phyloP scores from a whole-genome alignment of 305 asterid species.

The Stenogyne calaminthoides region DNA sequence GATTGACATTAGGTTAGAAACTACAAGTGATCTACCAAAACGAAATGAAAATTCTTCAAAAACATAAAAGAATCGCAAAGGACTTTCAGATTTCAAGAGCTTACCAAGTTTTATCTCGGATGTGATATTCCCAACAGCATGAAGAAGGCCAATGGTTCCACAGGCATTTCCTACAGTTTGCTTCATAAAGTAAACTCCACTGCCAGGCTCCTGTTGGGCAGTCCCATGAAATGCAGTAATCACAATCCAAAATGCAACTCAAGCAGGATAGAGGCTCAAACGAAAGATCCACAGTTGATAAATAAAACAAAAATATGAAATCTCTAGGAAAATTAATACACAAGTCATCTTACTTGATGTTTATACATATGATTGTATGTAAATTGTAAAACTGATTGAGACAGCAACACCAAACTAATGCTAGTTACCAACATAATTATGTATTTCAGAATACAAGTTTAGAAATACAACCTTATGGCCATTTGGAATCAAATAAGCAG shows the following conservation, averaged over 20 bases:
- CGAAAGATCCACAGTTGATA: constrained; percentile 10
- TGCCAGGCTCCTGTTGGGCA: constrained; percentile 56
- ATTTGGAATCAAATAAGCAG: constrained; percentile 16
- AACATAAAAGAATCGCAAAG: constrained; percentile 8
- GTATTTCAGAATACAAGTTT: neutral
- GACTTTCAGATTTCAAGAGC: constrained; percentile 27
- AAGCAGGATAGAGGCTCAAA: constrained; percentile 22
- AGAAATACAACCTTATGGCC: constrained; percentile 3
- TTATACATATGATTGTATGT: neutral
- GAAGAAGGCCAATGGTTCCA: constrained; percentile 97
- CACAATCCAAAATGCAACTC: constrained; percentile 12
- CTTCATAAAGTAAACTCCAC: constrained; percentile 85
- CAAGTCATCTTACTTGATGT: constrained; percentile 5
- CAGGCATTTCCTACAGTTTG: constrained; percentile 99
- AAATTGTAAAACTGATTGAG: neutral
- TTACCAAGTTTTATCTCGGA: constrained; percentile 86
- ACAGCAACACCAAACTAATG: neutral
- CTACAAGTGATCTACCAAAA: neutral
- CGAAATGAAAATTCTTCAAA: constrained; percentile 6
- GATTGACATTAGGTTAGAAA: constrained; percentile 1
- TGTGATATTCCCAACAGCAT: constrained; percentile 87
- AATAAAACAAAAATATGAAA: constrained; percentile 1
- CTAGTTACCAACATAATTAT: neutral
- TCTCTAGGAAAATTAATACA: neutral
- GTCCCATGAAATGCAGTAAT: constrained; percentile 27